Evolutionary conservation across 23 red algal genomes (phyloP).

Genomic region (Gracilaria gracilis): DNA sequence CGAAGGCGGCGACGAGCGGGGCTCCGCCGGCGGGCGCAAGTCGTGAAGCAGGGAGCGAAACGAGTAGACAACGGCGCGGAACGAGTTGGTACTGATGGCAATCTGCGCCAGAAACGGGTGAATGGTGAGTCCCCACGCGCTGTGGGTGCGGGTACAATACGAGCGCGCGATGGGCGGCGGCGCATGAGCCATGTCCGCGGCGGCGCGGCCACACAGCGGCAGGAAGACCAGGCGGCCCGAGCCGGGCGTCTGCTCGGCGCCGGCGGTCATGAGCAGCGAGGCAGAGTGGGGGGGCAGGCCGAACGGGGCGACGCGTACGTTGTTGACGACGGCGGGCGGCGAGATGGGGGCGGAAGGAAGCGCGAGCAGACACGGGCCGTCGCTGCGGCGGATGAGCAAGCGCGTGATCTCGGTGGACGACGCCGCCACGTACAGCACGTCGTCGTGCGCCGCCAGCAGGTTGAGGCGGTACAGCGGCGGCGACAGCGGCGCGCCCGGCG

Average conservation of each 20-base stretch:
- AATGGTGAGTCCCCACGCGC: slow-evolving; percentile 39
- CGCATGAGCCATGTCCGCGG: no score
- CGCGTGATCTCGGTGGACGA: slow-evolving; percentile 20
- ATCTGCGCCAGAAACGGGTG: slow-evolving; percentile 11
- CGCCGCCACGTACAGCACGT: slow-evolving; percentile 4
- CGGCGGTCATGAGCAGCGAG: slow-evolving; percentile 18
- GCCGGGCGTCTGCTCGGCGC: neutral
- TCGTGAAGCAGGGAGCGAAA: slow-evolving; percentile 20
- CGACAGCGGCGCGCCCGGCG: neutral
- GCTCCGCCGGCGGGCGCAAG: neutral
- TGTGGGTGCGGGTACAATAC: neutral
- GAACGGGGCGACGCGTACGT: slow-evolving; percentile 36
- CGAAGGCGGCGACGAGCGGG: neutral
- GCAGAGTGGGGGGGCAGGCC: neutral
- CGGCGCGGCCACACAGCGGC: neutral
- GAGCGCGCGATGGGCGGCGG: neutral
- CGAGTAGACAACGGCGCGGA: neutral
- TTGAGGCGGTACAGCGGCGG: slow-evolving; percentile 36
- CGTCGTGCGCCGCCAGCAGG: slow-evolving; percentile 28
- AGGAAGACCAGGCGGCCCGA: neutral
- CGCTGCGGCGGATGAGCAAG: slow-evolving; percentile 14
- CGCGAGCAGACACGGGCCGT: neutral
- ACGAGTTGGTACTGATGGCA: slow-evolving; percentile 33
- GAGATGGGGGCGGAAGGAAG: slow-evolving; percentile 1
- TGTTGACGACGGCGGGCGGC: slow-evolving; percentile 36